Evolutionary conservation across 768 basidiomycete species (phyloP).

Genomic region (Lactarius sanguifluus): DNA sequence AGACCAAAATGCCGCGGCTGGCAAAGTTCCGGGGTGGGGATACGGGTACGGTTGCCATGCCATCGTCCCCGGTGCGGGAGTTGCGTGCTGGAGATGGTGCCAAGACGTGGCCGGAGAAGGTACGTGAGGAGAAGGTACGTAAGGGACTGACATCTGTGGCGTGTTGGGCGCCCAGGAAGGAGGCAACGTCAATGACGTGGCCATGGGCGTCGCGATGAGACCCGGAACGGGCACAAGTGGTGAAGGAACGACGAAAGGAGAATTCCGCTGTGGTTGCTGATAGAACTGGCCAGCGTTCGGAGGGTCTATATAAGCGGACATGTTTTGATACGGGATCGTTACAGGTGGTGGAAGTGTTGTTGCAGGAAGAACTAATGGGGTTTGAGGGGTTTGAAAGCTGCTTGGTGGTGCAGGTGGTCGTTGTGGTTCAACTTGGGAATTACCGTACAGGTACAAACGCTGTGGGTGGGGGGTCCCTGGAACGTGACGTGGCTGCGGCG

Average conservation of each 20-base stretch:
- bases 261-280: slow-evolving; percentile 11
- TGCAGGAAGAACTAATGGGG: neutral
- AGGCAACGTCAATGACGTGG: slow-evolving; percentile 20
- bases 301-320: neutral
- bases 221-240: slow-evolving; percentile 16
- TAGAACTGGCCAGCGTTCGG: slow-evolving; percentile 3
- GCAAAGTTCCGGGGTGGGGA: neutral
- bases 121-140: slow-evolving; percentile 18
- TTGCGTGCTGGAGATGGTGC: neutral
- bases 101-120: slow-evolving; percentile 11
- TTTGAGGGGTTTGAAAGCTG: neutral
- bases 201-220: slow-evolving; percentile 16
- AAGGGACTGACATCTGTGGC: slow-evolving; percentile 10
- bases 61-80: neutral
- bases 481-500: slow-evolving; percentile 24
- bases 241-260: slow-evolving; percentile 19
- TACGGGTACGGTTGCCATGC: slow-evolving; percentile 8
- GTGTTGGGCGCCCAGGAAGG: slow-evolving; percentile 21
- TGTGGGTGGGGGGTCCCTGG: slow-evolving; percentile 21
- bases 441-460: neutral
- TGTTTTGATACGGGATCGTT: slow-evolving; percentile 2
- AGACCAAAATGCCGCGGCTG: slow-evolving; percentile 9
- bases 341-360: neutral
- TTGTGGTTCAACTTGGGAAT: slow-evolving; percentile 20
- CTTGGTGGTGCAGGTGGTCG: slow-evolving; percentile 7